These are phyloP conservation scores for Zymoseptoria tritici DNA, from an alignment of 2,329 filamentous ascomycete species.

Conservation along the genomic window DNA sequence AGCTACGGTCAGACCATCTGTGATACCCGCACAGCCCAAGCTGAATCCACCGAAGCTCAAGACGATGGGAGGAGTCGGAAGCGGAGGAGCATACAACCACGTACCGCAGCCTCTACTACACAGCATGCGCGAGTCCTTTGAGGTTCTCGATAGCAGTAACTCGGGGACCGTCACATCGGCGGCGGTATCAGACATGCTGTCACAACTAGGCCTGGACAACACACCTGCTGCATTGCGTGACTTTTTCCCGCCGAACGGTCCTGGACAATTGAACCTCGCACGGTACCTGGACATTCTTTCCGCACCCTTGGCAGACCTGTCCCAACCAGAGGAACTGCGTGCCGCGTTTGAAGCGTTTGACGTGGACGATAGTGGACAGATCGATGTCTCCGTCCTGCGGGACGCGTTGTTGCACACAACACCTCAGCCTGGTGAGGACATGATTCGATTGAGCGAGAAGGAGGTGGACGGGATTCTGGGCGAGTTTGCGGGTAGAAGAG, in stretches of 20 bases:
- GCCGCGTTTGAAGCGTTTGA: conserved; percentile 94
- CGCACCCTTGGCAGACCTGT: conserved; percentile 64
- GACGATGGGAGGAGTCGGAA: conserved; percentile 6
- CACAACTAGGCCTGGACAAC: conserved; percentile 73
- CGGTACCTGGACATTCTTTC: conserved; percentile 80
- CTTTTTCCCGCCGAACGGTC: conserved; percentile 67
- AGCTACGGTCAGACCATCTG: conserved; percentile 19
- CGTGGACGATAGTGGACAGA: conserved; percentile 87
- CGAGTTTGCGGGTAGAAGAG: conserved; percentile 76
- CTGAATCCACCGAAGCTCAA: conserved; percentile 13
- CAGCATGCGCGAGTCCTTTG: conserved; percentile 84
- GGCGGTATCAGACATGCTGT: conserved; percentile 80
- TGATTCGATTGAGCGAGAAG: conserved; percentile 51
- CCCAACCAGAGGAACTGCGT: conserved; percentile 69
- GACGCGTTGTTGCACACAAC: conserved; percentile 77
- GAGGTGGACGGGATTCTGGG: conserved; percentile 84
- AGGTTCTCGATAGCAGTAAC: conserved; percentile 83
- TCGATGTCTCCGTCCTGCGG: conserved; percentile 73
- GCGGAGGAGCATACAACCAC: conserved; percentile 48
- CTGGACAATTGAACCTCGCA: conserved; percentile 70
- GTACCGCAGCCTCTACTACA: conserved; percentile 76
- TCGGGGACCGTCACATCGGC: conserved; percentile 75
- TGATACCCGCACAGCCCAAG: conserved; percentile 7
- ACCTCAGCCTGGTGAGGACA: conserved; percentile 60
- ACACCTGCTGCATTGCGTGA: conserved; percentile 61